These are phyloP conservation scores for Xerocomus brunneocitrinus DNA, from an alignment of 768 basidiomycete species.

Conservation along the genomic window DNA sequence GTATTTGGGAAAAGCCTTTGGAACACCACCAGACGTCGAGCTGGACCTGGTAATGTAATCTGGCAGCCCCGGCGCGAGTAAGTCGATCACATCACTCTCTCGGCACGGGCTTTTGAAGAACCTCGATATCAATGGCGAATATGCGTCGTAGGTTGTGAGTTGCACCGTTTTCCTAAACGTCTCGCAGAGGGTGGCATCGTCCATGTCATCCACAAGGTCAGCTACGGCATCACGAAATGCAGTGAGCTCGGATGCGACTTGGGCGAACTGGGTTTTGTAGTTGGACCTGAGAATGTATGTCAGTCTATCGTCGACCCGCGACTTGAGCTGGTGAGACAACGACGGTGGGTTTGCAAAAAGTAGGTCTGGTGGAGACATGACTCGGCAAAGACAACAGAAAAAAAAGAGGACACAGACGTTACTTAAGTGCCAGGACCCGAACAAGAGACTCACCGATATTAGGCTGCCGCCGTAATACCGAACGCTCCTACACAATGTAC, in stretches of 20 bases:
- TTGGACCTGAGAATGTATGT: not conserved
- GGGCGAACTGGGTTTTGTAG: not conserved
- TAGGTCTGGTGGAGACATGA: not conserved
- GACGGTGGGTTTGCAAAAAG: not conserved
- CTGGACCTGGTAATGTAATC: constrained; percentile 14
- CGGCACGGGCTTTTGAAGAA: constrained; percentile 5
- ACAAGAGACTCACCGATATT: no score
- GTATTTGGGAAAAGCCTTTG: constrained; percentile 13
- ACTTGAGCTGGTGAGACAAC: not conserved
- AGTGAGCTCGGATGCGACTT: not conserved
- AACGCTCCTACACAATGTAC: no score
- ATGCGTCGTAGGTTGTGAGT: constrained; percentile 15
- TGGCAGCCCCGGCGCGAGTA: constrained; percentile 19
- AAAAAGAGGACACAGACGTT: no score
- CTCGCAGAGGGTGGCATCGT: constrained; percentile 1
- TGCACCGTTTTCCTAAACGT: constrained; percentile 8
- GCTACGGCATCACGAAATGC: not conserved
- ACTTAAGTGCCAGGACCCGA: no score
- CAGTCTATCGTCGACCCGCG: not conserved
- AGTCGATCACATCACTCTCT: constrained; percentile 1
- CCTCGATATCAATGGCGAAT: constrained; percentile 10
- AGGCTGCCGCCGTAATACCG: no score
- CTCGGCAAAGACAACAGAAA: not conserved
- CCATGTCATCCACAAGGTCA: not conserved
- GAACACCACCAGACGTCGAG: constrained; percentile 14